Evolutionary conservation across 495 filamentous ascomycete species (phyloP), one percentile per base, ranked within the genome.

Genomic region (Penicillium odoratum): DNA sequence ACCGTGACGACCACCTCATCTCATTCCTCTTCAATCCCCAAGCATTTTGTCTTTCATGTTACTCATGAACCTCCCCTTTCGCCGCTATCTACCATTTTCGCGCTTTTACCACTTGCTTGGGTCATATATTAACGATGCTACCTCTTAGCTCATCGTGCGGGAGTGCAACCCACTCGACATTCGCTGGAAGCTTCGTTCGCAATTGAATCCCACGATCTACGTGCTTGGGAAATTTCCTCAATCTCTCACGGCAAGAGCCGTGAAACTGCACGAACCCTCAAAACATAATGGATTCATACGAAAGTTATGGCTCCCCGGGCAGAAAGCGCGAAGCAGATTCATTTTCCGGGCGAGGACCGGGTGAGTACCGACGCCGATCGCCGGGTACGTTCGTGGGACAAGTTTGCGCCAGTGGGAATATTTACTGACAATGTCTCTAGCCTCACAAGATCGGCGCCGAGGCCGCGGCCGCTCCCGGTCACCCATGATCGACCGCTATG

Each of bases 401-500:
- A 8, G 5, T 16, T 48, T 46, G 43, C 15, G 16, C 25, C 18
- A 25, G 26, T 36, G 33, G 43, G 26, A 46, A 10, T n/a, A 4
- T 9, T 40, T 48, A 44, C 46, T 52, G 31, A 56, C 40, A 59
- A 69, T 53, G 16, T 55, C 47, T 29, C 30, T 47, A 81, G 76
- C 67, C 18, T 73, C 75, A 15, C 73, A 79, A 59, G 80, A 81
- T 53, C 79, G 80, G 48, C 78, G 80, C 48, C 77, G 78, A 47
- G 73, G 71, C 50, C 79, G 80, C 43, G 73, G 67, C 45, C 86
- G 90, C 50, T 91, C 89, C 26, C 84, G 90, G 18, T 93, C 90
- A 3, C 90, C 90, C 25, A 75, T 82, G 44, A 86, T 92, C 51
- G 87, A 90, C 67, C 82, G 88, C 13, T 92, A 89, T 56, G 86